phyloP scores from a whole-genome alignment of 352 stramenopile genomes.

The Pythium aquatile region DNA sequence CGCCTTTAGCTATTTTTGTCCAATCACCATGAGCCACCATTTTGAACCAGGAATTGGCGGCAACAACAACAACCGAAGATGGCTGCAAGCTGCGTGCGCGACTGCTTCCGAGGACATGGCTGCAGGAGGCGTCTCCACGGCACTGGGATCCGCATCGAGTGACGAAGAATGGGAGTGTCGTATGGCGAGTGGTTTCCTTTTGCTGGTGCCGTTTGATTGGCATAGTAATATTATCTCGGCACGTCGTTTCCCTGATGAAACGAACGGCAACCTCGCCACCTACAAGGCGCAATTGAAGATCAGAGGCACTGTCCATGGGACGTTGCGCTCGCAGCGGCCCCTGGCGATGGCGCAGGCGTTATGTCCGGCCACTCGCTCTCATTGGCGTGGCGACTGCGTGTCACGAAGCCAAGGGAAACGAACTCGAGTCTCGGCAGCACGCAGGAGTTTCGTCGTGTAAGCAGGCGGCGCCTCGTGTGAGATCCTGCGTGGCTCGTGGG shows the following conservation, averaged over 20 bases:
- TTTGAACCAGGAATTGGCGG: neutral
- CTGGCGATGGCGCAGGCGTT: neutral
- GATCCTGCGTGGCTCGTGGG: neutral
- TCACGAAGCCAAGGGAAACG: neutral
- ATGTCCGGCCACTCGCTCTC: neutral
- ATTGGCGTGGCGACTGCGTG: neutral
- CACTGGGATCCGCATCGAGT: neutral
- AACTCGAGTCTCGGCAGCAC: neutral
- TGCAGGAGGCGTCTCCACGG: too few relatives aligned
- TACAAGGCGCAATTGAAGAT: neutral
- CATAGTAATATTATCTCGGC: neutral
- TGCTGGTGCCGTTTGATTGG: neutral
- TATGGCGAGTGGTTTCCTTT: neutral
- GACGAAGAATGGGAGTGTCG: neutral
- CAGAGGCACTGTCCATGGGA: neutral
- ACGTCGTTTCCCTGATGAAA: neutral
- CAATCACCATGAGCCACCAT: neutral
- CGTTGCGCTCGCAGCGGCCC: neutral
- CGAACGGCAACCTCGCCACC: neutral
- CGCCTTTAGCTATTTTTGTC: neutral
- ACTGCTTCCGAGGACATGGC: too few relatives aligned
- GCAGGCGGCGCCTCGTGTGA: neutral
- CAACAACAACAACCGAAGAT: neutral
- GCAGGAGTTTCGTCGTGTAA: neutral
- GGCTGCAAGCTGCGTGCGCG: too few relatives aligned